phyloP scores from a whole-genome alignment of 2,329 filamentous ascomycete species.

The Trichoderma sp. region DNA sequence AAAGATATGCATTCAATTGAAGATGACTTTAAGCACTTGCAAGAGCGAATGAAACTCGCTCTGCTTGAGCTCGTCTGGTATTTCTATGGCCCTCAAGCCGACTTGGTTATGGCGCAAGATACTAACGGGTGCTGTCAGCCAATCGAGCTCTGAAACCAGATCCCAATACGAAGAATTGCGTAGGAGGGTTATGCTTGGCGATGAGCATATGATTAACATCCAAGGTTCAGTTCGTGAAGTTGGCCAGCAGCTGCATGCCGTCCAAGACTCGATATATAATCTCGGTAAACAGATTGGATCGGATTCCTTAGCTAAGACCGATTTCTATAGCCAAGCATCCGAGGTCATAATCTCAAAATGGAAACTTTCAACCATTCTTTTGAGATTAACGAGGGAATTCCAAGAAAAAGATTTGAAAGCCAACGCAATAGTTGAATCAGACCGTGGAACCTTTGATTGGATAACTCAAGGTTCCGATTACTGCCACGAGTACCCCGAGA shows the following conservation, averaged over 20 bases:
- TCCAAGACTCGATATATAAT: background rate
- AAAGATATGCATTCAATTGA: background rate
- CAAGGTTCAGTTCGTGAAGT: background rate
- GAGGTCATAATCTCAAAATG: background rate
- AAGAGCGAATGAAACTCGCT: background rate
- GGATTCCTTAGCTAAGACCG: fast-evolving
- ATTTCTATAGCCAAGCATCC: background rate
- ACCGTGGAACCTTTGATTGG: background rate
- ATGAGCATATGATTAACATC: background rate
- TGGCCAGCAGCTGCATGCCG: background rate
- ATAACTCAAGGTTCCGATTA: background rate
- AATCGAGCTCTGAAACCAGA: background rate
- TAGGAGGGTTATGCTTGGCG: background rate
- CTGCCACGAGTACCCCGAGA: background rate
- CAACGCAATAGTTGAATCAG: background rate
- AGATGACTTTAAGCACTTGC: fast-evolving
- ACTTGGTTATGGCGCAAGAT: background rate
- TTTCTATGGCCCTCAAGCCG: background rate
- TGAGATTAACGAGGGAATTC: background rate
- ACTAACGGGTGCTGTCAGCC: background rate
- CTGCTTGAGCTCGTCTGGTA: background rate
- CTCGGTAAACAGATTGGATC: background rate
- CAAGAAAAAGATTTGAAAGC: background rate
- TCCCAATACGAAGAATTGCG: background rate
- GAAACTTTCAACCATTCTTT: background rate